Base-by-base conservation (phyloP, 805 yeast species). In the Wickerhamomyces subpelliculosus region DNA sequence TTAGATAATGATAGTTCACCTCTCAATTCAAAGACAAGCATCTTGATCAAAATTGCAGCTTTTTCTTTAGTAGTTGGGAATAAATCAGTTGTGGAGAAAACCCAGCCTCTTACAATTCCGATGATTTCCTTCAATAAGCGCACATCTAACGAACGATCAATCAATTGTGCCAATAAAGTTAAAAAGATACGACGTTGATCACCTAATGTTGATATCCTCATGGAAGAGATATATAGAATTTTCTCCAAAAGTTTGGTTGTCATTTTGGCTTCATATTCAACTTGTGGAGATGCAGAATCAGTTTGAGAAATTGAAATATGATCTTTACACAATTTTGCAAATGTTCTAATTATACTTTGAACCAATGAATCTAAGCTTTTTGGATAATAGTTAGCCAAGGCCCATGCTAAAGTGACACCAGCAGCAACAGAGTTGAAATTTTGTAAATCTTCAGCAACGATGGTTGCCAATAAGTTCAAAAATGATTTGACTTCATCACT, bases 1-100 rank as follows among this genome's bases (percentile, higher is more conserved):
- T 78, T 79, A 0, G 94, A 80, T 17, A 78, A 59, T 1, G 84
- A 75, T 8, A 85, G 74, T 53, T 90, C 96, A 4, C 95, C 95
- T 45, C 95, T 72, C 32, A 80, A 70, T 53, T 90, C 97, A 56
- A 87, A 89, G 1, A 85, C 84, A 73, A 90, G 76, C 96, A 94
- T 88, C 61, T 93, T 93, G 12, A 89, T 75, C 40, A 93, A 66
- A 29, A 93, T 81, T 0, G 95, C 97, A 1, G 97, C 96, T 57
- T 93, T 93, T 54, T 93, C 99, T 56, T 93, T 94, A 3, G 84
- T 78, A 0, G 97, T 86, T 4, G 99, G 99, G 67, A 88, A 88
- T 18, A 86, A 69, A 46, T 86, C 96, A 4, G 77, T 68, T 40
- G 80, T 75, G 3, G 86, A 75, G 54, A 94, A 88, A 0, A 89